These are phyloP conservation scores for Fusarium bactridioides DNA, from an alignment of 2,329 filamentous ascomycete genomes.

Conservation along the genomic window DNA sequence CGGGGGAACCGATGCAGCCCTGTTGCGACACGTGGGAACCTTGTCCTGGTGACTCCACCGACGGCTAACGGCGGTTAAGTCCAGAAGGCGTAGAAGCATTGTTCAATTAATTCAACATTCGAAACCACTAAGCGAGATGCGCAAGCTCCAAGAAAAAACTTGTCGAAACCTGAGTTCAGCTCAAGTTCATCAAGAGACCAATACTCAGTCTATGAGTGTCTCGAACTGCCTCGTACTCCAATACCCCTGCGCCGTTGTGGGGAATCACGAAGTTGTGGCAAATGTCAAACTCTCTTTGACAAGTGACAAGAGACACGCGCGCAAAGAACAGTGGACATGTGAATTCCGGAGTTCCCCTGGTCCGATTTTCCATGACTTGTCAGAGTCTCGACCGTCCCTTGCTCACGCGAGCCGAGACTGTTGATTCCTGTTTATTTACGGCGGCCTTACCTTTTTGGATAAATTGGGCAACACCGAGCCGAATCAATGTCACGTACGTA, in stretches of 20 bases:
- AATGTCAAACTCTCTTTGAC: background rate
- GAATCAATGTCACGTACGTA: conserved; percentile 12
- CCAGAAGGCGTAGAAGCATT: conserved; percentile 3
- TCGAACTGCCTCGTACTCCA: background rate
- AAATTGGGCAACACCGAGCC: conserved; percentile 26
- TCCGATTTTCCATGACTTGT: conserved; percentile 20
- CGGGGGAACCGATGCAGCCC: conserved; percentile 25
- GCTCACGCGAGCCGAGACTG: conserved; percentile 9
- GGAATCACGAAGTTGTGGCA: conserved; percentile 22
- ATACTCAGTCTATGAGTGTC: background rate
- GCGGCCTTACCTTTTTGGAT: conserved; percentile 31
- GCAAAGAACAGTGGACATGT: conserved; percentile 21
- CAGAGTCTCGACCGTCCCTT: conserved; percentile 23
- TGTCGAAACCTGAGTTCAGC: background rate
- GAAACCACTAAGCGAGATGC: background rate
- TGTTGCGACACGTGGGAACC: conserved; percentile 26
- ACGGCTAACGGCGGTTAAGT: conserved; percentile 14
- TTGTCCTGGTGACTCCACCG: conserved; percentile 14
- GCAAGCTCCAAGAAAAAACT: background rate
- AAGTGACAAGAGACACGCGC: background rate
- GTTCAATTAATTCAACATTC: background rate
- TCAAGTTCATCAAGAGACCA: background rate
- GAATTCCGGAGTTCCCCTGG: conserved; percentile 30
- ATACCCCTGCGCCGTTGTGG: conserved; percentile 22
- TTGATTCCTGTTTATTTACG: conserved; percentile 31